These are phyloP conservation scores for Acrodontium crateriforme DNA, from an alignment of 2,329 filamentous ascomycete genomes.

Conservation along the genomic window DNA sequence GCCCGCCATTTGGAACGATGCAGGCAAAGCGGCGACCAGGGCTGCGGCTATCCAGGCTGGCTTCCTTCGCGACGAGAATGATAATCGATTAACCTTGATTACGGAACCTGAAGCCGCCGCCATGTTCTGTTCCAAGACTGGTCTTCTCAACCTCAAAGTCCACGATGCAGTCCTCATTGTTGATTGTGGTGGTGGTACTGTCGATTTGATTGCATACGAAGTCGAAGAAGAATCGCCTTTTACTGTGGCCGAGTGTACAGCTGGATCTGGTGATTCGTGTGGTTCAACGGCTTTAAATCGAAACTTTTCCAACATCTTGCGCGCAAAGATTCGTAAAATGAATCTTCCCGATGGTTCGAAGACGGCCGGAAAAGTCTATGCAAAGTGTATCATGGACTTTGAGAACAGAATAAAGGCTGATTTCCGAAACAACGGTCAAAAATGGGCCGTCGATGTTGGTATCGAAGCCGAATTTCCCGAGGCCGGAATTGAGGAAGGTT, in stretches of 20 bases:
- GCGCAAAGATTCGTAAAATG: constrained; percentile 98
- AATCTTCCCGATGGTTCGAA: constrained; percentile 94
- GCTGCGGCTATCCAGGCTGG: constrained; percentile 93
- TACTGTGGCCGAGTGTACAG: constrained; percentile 92
- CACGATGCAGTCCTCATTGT: constrained; percentile 97
- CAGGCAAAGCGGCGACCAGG: constrained; percentile 90
- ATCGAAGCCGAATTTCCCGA: constrained; percentile 98
- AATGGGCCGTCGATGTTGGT: constrained; percentile 94
- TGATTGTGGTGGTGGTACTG: constrained; percentile 94
- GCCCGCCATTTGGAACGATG: constrained; percentile 99
- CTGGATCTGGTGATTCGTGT: constrained; percentile 92
- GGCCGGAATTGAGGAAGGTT: constrained; percentile 94
- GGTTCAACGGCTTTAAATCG: constrained; percentile 96
- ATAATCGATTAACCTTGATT: constrained; percentile 86
- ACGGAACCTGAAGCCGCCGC: constrained; percentile 95
- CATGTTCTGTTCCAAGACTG: constrained; percentile 95
- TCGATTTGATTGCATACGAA: constrained; percentile 97
- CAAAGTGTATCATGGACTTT: constrained; percentile 99
- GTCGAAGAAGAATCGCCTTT: constrained; percentile 97
- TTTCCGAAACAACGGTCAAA: constrained; percentile 97
- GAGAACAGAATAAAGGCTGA: constrained; percentile 99
- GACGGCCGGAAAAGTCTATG: constrained; percentile 94
- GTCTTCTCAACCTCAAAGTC: constrained; percentile 90
- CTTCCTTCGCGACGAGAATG: constrained; percentile 92
- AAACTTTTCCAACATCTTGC: constrained; percentile 95